phyloP scores from a whole-genome alignment of 2,329 filamentous ascomycete genomes.

The Paramyrothecium roridum region DNA sequence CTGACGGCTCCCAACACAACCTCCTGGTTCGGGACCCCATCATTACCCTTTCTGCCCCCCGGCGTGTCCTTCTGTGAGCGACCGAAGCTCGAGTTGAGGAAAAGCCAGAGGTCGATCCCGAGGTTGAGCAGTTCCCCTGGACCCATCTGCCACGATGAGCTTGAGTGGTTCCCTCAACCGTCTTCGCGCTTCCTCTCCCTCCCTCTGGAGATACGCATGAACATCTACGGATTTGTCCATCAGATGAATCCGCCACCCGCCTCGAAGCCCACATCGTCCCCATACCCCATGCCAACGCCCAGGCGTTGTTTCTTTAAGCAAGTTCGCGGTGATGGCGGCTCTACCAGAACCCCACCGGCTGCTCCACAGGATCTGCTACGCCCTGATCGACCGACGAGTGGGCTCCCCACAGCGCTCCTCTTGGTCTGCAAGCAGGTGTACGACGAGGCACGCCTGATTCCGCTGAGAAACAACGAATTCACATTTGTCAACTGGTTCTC shows the following conservation, averaged over 20 bases:
- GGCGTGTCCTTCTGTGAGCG: conserved; percentile 3
- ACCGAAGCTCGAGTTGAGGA: not conserved
- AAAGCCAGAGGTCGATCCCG: not conserved
- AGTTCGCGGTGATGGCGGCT: conserved; percentile 7
- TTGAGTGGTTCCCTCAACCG: not conserved
- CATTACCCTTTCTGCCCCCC: conserved; percentile 10
- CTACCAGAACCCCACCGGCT: too few relatives aligned
- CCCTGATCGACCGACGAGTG: conserved; percentile 31
- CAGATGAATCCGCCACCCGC: conserved; percentile 29
- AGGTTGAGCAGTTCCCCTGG: not conserved
- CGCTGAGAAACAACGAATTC: conserved; percentile 42
- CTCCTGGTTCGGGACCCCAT: not conserved
- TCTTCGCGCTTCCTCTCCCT: conserved; percentile 24
- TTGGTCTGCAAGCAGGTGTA: conserved; percentile 36
- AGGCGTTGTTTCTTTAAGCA: conserved; percentile 26
- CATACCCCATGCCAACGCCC: conserved; percentile 32
- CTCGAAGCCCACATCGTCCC: conserved; percentile 6
- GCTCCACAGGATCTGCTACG: conserved; percentile 9
- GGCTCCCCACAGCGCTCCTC: conserved; percentile 38
- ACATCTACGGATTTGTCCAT: conserved; percentile 42
- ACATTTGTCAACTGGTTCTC: conserved; percentile 43
- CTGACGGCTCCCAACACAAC: not conserved
- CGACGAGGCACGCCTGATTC: conserved; percentile 34
- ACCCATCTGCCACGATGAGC: not conserved
- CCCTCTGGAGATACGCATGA: conserved; percentile 42